Evolutionary conservation across 768 basidiomycete genomes (phyloP).

Genomic region (Lactarius indigo): DNA sequence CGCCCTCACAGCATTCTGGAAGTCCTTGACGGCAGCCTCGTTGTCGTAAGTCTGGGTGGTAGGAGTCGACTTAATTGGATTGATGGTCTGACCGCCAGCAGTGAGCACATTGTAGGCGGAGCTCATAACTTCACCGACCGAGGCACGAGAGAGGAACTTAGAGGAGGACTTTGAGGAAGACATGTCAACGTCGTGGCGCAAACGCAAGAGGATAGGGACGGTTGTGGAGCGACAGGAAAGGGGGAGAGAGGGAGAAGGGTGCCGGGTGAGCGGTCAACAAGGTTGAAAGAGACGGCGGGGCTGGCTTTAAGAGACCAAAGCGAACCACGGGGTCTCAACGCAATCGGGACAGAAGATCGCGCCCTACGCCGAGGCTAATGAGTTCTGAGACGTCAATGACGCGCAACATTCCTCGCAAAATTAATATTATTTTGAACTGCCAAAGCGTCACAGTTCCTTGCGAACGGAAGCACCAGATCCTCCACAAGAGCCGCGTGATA

Average conservation of each 20-base stretch:
- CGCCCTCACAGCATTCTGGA: constrained; percentile 8
- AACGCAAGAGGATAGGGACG: neutral
- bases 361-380: neutral
- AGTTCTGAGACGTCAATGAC: neutral
- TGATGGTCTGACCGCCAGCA: neutral
- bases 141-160: constrained; percentile 8
- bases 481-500: neutral
- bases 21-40: constrained; percentile 5
- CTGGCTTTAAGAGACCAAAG: neutral
- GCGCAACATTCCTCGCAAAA: constrained; percentile 1
- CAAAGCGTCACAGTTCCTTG: neutral
- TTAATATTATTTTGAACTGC: neutral
- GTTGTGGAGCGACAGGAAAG: neutral
- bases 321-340: neutral
- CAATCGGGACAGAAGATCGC: constrained; percentile 4
- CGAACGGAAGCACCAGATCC: neutral
- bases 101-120: neutral
- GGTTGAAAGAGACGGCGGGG: neutral
- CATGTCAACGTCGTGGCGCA: neutral
- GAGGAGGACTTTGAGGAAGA: constrained; percentile 3
- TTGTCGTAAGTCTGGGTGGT: neutral
- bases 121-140: neutral
- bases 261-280: neutral
- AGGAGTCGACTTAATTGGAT: neutral
- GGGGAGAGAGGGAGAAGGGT: neutral